Base-by-base conservation (phyloP, 371 early-diverging fungal species). In the Dentiscutata heterogama region DNA sequence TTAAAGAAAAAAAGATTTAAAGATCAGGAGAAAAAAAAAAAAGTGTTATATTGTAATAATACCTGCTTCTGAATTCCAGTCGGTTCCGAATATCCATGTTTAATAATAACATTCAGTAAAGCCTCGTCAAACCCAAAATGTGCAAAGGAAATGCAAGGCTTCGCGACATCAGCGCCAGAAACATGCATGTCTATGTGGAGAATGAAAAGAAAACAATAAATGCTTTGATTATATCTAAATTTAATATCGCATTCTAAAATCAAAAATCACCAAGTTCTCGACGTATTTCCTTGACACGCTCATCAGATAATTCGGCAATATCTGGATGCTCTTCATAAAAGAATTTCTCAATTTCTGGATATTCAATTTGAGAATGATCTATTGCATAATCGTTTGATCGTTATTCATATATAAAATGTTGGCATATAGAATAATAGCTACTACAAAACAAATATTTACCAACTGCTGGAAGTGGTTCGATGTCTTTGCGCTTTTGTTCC, bases 111-210 rank as follows among this genome's bases (percentile, higher is more conserved):
- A 42, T 87, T 87, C 84, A 95, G 83, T 56, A 96, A 91, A 64
- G 88, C 88, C 13, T 92, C 93, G 82, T 92, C 97, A 84, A 95
- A 97, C 27, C 93, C 94, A 86, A 94, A 94, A 83, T 95, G 96
- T 8, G 92, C 95, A 91, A 99, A 99, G 14, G 94, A 93, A 31
- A 93, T 89, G 85, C 96, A 94, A 0, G 96, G 98, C 65, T 93
- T 93, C 22, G 94, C 90, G 8, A 91, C 85, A 61, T 89, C 86
- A 39, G 84, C 84, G 6, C 96, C 97, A 50, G 89, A 87, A 4
- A 93, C 93, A 71, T 87, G 90, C 82, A 94, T 84, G n/a, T 89
- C 89, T 88, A 71, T 27, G 20, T 14, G 31, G n/a, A 39, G 46
- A 20, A 46, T 46, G 46, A 46, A 46, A 46, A 46, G 46, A 46